phyloP scores from a whole-genome alignment of 306 rosid species.

The Potentilla sterilis region DNA sequence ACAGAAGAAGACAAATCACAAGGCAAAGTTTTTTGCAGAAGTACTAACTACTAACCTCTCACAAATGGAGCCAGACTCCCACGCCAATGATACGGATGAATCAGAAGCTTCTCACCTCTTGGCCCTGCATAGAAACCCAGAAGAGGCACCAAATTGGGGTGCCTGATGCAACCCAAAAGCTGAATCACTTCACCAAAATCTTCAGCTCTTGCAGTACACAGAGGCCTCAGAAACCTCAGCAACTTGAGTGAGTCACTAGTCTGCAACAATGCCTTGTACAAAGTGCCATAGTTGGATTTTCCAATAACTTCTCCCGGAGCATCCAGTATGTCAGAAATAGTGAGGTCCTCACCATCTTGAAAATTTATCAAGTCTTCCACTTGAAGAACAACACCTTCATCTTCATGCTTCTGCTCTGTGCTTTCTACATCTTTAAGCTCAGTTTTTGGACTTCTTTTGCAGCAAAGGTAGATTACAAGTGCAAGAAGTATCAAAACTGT shows the following conservation, averaged over 20 bases:
- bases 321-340: constrained; percentile 74
- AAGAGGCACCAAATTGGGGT: constrained; percentile 84
- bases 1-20: constrained; percentile 9
- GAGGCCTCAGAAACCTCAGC: constrained; percentile 87
- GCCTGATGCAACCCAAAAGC: constrained; percentile 67
- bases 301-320: constrained; percentile 99
- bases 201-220: constrained; percentile 49
- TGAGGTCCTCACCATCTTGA: constrained; percentile 69
- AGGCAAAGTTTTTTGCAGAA: background rate
- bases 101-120: constrained; percentile 93
- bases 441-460: constrained; percentile 30
- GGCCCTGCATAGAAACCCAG: constrained; percentile 89
- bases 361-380: constrained; percentile 63
- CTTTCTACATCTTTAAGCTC: constrained; percentile 59
- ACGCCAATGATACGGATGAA: constrained; percentile 70
- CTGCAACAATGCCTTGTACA: constrained; percentile 85
- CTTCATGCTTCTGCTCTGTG: constrained; percentile 35
- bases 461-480: constrained; percentile 39
- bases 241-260: constrained; percentile 58
- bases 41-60: constrained; percentile 61
- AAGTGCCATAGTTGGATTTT: constrained; percentile 78
- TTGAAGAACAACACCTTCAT: constrained; percentile 24
- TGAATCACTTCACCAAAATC: constrained; percentile 57
- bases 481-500: constrained; percentile 39
- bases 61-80: constrained; percentile 78